phyloP scores from a whole-genome alignment of 2,329 filamentous ascomycete genomes.

The Botrytis aclada region DNA sequence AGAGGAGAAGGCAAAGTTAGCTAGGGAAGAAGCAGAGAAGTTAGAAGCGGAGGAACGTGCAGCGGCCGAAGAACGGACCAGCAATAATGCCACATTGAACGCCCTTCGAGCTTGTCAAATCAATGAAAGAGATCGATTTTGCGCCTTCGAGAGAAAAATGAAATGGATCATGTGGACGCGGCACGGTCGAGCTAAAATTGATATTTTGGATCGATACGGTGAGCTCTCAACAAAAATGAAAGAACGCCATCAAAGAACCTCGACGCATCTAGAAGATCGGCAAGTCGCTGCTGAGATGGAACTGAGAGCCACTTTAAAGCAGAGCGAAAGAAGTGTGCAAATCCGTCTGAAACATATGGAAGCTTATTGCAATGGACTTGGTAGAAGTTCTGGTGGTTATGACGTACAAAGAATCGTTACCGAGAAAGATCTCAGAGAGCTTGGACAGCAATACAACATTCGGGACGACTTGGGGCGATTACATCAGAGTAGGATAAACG shows the following conservation, averaged over 20 bases:
- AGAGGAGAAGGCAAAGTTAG: slow-evolving; percentile 47
- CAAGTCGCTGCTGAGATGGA: slow-evolving; percentile 64
- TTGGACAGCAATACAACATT: slow-evolving; percentile 59
- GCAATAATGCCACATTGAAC: slow-evolving; percentile 45
- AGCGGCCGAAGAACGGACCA: slow-evolving; percentile 48
- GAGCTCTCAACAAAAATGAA: slow-evolving; percentile 51
- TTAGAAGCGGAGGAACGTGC: slow-evolving; percentile 43
- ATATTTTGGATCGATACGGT: slow-evolving; percentile 47
- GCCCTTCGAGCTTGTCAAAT: slow-evolving; percentile 46
- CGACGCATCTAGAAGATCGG: slow-evolving; percentile 56
- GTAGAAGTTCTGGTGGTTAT: slow-evolving; percentile 40
- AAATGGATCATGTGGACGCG: slow-evolving; percentile 50
- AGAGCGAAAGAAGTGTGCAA: slow-evolving; percentile 54
- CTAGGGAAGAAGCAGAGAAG: slow-evolving; percentile 44
- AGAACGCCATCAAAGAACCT: slow-evolving; percentile 52
- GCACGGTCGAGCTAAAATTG: slow-evolving; percentile 48
- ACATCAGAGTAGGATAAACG: slow-evolving; percentile 60
- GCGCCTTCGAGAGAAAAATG: slow-evolving; percentile 47
- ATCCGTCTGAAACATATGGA: slow-evolving; percentile 64
- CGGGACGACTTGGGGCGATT: slow-evolving; percentile 58
- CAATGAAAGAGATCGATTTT: slow-evolving; percentile 52
- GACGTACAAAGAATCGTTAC: slow-evolving; percentile 55
- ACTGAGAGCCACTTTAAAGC: slow-evolving; percentile 51
- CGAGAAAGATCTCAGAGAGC: slow-evolving; percentile 55
- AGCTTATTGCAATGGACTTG: slow-evolving; percentile 58